These are phyloP conservation scores for Atractiella rhizophila DNA, from an alignment of 768 basidiomycete species.

Conservation along the genomic window DNA sequence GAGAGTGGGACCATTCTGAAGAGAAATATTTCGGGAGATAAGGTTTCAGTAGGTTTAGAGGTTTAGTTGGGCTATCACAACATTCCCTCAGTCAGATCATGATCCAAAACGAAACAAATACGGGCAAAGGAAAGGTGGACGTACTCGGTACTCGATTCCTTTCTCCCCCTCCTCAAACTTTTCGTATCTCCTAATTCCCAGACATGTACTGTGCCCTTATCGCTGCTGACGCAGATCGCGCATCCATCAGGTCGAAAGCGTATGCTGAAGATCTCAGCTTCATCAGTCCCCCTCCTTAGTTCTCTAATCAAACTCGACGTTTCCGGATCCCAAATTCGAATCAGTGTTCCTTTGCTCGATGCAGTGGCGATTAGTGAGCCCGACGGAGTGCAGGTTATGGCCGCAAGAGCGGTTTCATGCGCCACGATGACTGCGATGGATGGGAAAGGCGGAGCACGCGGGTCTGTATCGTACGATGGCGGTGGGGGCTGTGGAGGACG, in stretches of 20 bases:
- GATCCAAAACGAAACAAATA: background rate
- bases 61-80: slow-evolving; percentile 50
- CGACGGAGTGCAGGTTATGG: slow-evolving; percentile 49
- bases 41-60: slow-evolving; percentile 48
- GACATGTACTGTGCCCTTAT: slow-evolving; percentile 80
- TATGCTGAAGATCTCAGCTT: slow-evolving; percentile 73
- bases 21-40: slow-evolving; percentile 75
- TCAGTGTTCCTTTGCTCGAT: slow-evolving; percentile 54
- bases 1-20: slow-evolving; percentile 90
- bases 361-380: slow-evolving; percentile 62
- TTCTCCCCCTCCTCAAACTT: slow-evolving; percentile 2
- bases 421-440: slow-evolving; percentile 57
- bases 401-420: slow-evolving; percentile 51
- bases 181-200: slow-evolving; percentile 34
- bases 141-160: background rate
- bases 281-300: slow-evolving; percentile 61
- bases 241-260: slow-evolving; percentile 51
- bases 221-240: slow-evolving; percentile 75
- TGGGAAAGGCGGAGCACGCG: slow-evolving; percentile 2
- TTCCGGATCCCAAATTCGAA: slow-evolving; percentile 58
- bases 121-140: background rate
- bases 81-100: background rate
- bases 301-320: slow-evolving; percentile 52
- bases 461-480: slow-evolving; percentile 8
- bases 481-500: slow-evolving; percentile 16